Evolutionary conservation across 495 filamentous ascomycete genomes (phyloP).

Genomic region (Hypoxylon fuscum): DNA sequence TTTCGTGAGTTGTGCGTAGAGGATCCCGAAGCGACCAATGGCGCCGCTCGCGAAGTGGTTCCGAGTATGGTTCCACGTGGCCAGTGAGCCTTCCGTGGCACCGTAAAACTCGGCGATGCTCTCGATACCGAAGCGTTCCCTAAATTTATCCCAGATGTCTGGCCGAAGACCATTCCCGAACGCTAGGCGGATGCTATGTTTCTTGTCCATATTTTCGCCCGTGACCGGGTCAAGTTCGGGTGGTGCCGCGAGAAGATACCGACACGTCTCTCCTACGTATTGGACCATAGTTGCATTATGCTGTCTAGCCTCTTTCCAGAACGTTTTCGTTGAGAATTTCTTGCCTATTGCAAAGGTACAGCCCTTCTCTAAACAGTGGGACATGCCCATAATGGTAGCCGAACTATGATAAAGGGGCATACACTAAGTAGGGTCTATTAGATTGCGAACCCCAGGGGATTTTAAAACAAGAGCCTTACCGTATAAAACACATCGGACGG

Average conservation of each 20-base stretch:
- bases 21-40: conserved; percentile 76
- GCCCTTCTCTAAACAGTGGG: conserved; percentile 65
- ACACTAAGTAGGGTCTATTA: conserved; percentile 59
- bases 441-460: background rate
- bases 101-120: conserved; percentile 90
- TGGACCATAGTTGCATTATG: conserved; percentile 84
- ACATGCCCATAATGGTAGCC: conserved; percentile 75
- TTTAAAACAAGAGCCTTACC: conserved; percentile 51
- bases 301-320: conserved; percentile 81
- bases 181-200: conserved; percentile 80
- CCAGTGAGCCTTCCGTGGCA: conserved; percentile 81
- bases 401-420: conserved; percentile 97
- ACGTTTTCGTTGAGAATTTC: conserved; percentile 82
- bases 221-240: conserved; percentile 69
- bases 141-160: conserved; percentile 90
- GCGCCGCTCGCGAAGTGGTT: conserved; percentile 83
- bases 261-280: conserved; percentile 94
- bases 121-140: conserved; percentile 83
- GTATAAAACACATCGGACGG: conserved; percentile 81
- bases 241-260: conserved; percentile 83
- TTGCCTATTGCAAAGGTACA: conserved; percentile 76
- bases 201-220: conserved; percentile 77
- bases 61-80: conserved; percentile 75
- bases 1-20: conserved; percentile 66
- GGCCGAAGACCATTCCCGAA: conserved; percentile 93